phyloP scores from a whole-genome alignment of 306 rosid genomes.

The Phaseolus lunatus region DNA sequence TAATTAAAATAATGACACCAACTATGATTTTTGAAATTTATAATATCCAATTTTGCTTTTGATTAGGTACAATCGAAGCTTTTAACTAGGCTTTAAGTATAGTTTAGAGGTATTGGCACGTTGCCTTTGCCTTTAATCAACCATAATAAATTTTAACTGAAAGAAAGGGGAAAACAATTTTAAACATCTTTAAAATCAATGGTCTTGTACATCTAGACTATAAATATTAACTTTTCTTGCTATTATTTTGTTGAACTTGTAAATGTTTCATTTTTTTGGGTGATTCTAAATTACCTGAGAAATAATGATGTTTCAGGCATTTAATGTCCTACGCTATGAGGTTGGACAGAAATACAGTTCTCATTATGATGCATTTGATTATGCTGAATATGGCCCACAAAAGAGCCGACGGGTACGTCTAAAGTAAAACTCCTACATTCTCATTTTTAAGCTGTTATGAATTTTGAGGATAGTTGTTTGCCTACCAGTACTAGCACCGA shows the following conservation, averaged over 20 bases:
- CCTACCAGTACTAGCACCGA: neutral
- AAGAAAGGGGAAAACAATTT: neutral
- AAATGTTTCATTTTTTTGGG: slow-evolving; percentile 52
- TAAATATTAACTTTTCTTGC: slow-evolving; percentile 16
- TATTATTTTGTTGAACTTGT: slow-evolving; percentile 51
- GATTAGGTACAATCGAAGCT: slow-evolving; percentile 6
- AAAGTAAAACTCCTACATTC: slow-evolving; percentile 25
- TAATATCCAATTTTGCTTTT: neutral
- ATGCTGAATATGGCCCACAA: slow-evolving; percentile 72
- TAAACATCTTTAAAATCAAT: neutral
- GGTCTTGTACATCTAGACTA: slow-evolving; percentile 12
- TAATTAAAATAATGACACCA: neutral
- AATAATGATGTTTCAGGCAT: slow-evolving; percentile 81
- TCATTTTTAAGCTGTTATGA: slow-evolving; percentile 18
- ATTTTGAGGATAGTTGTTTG: slow-evolving; percentile 26
- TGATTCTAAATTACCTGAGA: slow-evolving; percentile 55
- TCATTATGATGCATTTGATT: slow-evolving; percentile 75
- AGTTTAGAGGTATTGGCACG: neutral
- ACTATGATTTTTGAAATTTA: slow-evolving; percentile 5
- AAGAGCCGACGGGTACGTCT: slow-evolving; percentile 78
- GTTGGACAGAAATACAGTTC: slow-evolving; percentile 81
- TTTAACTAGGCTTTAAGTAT: neutral
- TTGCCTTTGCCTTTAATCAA: slow-evolving; percentile 9
- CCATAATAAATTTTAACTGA: neutral
- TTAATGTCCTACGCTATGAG: slow-evolving; percentile 80